phyloP scores from a whole-genome alignment of 352 stramenopile genomes.

The Globisporangium okanoganense region DNA sequence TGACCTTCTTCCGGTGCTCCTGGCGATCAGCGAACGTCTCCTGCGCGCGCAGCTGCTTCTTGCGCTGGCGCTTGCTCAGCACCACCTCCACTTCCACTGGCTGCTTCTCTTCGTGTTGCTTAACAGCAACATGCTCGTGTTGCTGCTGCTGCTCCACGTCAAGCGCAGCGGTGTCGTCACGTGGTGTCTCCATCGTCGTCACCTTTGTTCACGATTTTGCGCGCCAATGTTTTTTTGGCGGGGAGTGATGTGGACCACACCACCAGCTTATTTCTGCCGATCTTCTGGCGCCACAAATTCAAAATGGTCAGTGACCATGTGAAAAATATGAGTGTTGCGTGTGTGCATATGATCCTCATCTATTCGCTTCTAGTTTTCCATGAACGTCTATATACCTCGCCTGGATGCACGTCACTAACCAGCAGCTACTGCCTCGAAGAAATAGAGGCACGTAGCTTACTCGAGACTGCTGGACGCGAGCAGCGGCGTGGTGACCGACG shows the following conservation, averaged over 20 bases:
- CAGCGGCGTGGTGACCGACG: conserved; percentile 61
- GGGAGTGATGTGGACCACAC: background rate
- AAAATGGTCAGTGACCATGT: background rate
- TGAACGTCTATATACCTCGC: background rate
- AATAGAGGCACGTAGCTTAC: conserved; percentile 13
- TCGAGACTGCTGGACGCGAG: conserved; percentile 66
- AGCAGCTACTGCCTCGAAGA: background rate
- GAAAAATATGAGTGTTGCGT: background rate
- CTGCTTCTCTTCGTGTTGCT: no score
- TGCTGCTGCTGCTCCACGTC: background rate
- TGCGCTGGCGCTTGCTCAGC: conserved; percentile 40
- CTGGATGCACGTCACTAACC: background rate
- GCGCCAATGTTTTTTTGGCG: background rate
- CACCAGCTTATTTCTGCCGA: background rate
- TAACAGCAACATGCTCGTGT: no score
- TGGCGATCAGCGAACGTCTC: conserved; percentile 17
- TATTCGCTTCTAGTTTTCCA: background rate
- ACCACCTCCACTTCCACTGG: background rate
- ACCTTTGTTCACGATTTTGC: background rate
- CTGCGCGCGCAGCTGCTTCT: conserved; percentile 34
- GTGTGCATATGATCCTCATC: background rate
- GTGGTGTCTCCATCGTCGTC: background rate
- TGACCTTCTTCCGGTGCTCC: conserved; percentile 4
- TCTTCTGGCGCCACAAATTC: background rate
- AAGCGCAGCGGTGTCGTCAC: background rate